Percentiles rank a stretch among this genome's conserved stretches.
Evolutionary conservation across 2,329 filamentous ascomycete genomes (phyloP).

Genomic region (Stenocarpella maydis): DNA sequence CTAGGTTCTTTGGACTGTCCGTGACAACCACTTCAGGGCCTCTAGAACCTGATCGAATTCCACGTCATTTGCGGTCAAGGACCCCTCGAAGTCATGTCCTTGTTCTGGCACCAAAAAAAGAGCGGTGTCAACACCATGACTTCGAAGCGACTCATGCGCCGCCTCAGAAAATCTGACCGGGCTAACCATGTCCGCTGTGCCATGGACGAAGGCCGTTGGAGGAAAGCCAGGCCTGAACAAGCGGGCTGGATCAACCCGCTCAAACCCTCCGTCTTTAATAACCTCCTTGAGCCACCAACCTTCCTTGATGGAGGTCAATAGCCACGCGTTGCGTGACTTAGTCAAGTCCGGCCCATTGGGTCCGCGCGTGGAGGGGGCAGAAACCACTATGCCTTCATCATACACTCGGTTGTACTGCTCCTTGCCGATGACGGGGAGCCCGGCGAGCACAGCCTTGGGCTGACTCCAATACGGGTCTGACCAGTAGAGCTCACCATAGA

Average conservation of each 20-base stretch:
- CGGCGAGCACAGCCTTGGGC: neutral
- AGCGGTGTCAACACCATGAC: neutral
- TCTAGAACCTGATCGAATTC: neutral
- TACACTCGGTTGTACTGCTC: neutral
- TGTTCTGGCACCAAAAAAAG: neutral
- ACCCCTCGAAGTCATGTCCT: neutral
- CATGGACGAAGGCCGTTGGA: neutral
- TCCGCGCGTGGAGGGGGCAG: neutral
- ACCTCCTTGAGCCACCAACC: neutral
- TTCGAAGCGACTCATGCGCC: neutral
- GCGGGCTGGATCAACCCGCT: neutral
- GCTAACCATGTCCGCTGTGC: neutral
- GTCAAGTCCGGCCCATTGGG: neutral
- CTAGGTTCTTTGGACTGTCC: too few species aligned
- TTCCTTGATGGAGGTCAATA: neutral
- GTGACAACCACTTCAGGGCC: neutral
- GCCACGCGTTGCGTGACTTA: neutral
- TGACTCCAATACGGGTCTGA: neutral
- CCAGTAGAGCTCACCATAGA: conserved; percentile 1
- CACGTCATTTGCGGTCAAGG: neutral
- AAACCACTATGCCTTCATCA: neutral
- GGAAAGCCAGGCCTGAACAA: neutral
- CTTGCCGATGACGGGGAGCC: neutral
- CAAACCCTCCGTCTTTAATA: neutral
- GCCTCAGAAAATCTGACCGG: neutral